Evolutionary conservation across 2,329 filamentous ascomycete species (phyloP).

Genomic region (Thelonectria olida): DNA sequence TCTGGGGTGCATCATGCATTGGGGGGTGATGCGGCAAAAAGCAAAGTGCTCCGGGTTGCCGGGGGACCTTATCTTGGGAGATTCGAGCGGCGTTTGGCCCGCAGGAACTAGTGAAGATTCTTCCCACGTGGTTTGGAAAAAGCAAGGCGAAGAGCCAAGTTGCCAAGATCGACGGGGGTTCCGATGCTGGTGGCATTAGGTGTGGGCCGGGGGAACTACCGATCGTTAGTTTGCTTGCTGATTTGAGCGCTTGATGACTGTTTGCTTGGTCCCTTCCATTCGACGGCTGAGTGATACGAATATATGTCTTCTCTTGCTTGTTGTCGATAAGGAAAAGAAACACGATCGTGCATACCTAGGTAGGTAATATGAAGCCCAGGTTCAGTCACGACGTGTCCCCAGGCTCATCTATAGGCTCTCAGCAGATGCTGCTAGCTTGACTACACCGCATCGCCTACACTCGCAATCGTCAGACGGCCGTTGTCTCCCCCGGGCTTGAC

Average conservation of each 20-base stretch:
- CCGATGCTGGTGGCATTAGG: not conserved
- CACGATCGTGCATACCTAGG: no score
- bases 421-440: not conserved
- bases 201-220: not conserved
- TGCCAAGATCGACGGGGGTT: not conserved
- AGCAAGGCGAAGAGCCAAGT: not conserved
- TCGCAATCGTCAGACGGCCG: not conserved
- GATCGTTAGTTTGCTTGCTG: not conserved
- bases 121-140: constrained; percentile 3
- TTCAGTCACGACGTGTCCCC: no score
- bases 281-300: no score
- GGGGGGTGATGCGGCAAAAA: constrained; percentile 2
- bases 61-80: not conserved
- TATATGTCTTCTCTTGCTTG: no score
- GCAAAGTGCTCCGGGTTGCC: not conserved
- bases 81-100: not conserved
- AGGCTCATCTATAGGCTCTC: not conserved
- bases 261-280: no score
- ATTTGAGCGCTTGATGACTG: no score
- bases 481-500: not conserved
- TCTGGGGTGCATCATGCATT: constrained; percentile 1
- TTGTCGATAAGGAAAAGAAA: no score
- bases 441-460: not conserved
- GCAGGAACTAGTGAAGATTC: not conserved
- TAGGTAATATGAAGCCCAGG: no score